Conservation (phyloP, 1,284 basidiomycete species). For the Ustilago bromivora region DNA sequence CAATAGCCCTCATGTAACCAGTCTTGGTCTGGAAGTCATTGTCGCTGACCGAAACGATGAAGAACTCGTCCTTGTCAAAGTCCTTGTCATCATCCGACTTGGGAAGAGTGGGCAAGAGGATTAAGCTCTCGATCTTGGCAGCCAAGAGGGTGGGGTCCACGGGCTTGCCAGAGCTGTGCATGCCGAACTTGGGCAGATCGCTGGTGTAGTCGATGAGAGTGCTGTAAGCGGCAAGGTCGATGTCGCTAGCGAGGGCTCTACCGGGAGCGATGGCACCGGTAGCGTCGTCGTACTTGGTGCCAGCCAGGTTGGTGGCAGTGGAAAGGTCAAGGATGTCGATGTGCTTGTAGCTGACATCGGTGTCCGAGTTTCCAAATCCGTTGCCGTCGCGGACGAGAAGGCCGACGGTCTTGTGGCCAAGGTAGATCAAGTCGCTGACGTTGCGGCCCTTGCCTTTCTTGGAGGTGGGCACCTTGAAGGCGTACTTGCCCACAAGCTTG, state of each 20-base stretch:
- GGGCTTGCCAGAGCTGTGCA: constrained; percentile 71
- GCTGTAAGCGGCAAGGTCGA: constrained; percentile 74
- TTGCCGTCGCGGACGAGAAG: constrained; percentile 76
- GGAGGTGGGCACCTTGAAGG: constrained; percentile 76
- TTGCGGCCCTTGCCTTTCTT: constrained; percentile 74
- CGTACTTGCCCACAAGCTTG: constrained; percentile 74
- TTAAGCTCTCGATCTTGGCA: constrained; percentile 79
- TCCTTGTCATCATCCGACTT: constrained; percentile 70
- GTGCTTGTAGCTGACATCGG: constrained; percentile 73
- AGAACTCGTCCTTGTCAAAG: constrained; percentile 74
- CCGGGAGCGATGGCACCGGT: constrained; percentile 74
- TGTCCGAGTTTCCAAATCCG: constrained; percentile 75
- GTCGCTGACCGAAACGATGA: constrained; percentile 77
- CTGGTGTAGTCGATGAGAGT: constrained; percentile 73
- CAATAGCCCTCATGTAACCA: constrained; percentile 71
- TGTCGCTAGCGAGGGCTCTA: constrained; percentile 73
- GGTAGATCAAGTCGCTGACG: constrained; percentile 75
- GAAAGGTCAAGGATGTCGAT: constrained; percentile 72
- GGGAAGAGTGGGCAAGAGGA: constrained; percentile 75
- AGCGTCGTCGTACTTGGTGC: constrained; percentile 75
- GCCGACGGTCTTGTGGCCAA: constrained; percentile 65
- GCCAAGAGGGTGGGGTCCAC: constrained; percentile 74
- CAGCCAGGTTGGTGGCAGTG: constrained; percentile 78
- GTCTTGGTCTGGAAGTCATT: constrained; percentile 78
- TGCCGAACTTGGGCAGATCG: constrained; percentile 76